Conservation (phyloP, 2,329 filamentous ascomycete genomes). For the Xylariales sp. region DNA sequence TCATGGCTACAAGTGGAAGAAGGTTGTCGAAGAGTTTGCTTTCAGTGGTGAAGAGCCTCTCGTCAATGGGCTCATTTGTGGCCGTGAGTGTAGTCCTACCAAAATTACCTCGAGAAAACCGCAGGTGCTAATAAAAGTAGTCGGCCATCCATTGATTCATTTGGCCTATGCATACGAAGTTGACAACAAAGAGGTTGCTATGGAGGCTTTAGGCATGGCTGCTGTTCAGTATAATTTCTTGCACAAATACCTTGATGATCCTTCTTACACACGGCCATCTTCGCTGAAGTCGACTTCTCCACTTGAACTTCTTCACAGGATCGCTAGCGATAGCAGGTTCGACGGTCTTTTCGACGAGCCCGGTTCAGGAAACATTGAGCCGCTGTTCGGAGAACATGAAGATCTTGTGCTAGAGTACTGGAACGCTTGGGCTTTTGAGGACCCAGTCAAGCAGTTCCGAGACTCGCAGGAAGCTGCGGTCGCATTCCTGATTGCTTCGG, state of each 20-base stretch:
- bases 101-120: too few relatives aligned
- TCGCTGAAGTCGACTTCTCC: conserved; percentile 58
- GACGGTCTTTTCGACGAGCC: conserved; percentile 58
- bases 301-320: conserved; percentile 65
- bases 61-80: conserved; percentile 73
- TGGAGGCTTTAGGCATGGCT: conserved; percentile 77
- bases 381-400: conserved; percentile 66
- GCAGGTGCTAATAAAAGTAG: conserved; percentile 49
- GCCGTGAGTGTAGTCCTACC: conserved; percentile 52
- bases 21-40: conserved; percentile 70
- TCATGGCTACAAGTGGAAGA: conserved; percentile 79
- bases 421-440: conserved; percentile 75
- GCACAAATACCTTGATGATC: conserved; percentile 67
- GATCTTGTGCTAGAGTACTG: conserved; percentile 77
- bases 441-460: conserved; percentile 71
- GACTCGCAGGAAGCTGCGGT: conserved; percentile 62
- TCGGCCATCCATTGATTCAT: conserved; percentile 90
- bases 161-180: conserved; percentile 92
- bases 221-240: conserved; percentile 54
- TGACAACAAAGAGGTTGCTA: conserved; percentile 76
- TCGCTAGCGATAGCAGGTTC: conserved; percentile 66
- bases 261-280: conserved; percentile 63
- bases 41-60: conserved; percentile 71
- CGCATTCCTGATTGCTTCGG: conserved; percentile 58
- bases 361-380: conserved; percentile 59